Evolutionary conservation across 441 rosid genomes (phyloP).

Genomic region (Croton laevigatus): DNA sequence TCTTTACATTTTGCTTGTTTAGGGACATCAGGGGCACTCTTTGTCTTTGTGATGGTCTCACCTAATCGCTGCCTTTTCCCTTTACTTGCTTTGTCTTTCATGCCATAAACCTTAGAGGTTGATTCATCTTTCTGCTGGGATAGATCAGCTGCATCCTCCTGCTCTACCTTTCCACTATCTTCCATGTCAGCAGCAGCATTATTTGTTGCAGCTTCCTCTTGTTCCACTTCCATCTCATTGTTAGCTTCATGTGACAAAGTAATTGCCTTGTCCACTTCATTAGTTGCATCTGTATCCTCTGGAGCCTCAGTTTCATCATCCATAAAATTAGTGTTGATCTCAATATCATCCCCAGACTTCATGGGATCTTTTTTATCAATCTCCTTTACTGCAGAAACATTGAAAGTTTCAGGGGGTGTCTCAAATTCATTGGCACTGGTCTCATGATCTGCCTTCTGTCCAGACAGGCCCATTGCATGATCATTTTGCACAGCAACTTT

Average conservation of each 20-base stretch:
- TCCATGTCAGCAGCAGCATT: conserved; percentile 16
- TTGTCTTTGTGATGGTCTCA: conserved; percentile 34
- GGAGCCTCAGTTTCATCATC: conserved; percentile 59
- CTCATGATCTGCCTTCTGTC: conserved; percentile 22
- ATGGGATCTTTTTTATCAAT: conserved; percentile 13
- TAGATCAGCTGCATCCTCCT: conserved; percentile 16
- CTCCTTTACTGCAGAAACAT: conserved; percentile 30
- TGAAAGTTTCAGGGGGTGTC: conserved; percentile 24
- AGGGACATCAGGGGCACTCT: conserved; percentile 22
- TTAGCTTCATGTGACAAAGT: conserved; percentile 25
- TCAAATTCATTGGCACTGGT: conserved; percentile 30
- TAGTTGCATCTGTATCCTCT: conserved; percentile 35
- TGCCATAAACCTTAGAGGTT: conserved; percentile 14
- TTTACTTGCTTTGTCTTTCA: conserved; percentile 22
- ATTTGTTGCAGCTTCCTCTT: conserved; percentile 26
- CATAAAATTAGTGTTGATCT: conserved; percentile 20
- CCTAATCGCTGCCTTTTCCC: conserved; percentile 24
- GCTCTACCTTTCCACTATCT: conserved; percentile 27
- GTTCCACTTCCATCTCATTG: conserved; percentile 12
- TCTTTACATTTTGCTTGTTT: conserved; percentile 19
- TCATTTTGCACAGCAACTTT: conserved; percentile 34
- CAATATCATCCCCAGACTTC: conserved; percentile 24
- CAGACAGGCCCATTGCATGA: conserved; percentile 23
- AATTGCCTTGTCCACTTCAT: conserved; percentile 29
- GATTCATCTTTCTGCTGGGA: conserved; percentile 22